Conservation (phyloP, 2,329 filamentous ascomycete species). For the Chrysosporium keratinophilum region DNA sequence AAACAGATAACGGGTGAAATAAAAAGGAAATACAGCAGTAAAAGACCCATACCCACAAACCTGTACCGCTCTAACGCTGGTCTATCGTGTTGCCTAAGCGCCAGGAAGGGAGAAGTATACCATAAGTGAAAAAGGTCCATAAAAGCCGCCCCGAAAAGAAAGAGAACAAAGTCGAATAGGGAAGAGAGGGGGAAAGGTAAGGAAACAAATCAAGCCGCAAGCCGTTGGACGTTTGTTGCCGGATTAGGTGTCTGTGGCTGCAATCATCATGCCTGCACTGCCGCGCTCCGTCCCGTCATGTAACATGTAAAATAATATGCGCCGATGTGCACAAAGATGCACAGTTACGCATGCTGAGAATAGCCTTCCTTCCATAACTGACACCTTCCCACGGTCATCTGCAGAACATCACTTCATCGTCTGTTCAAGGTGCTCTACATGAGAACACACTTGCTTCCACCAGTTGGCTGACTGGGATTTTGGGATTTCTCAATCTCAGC, state of each 20-base stretch:
- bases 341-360: constrained; percentile 2
- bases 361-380: not conserved
- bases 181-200: constrained; percentile 3
- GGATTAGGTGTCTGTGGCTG: not conserved
- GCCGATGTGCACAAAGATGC: constrained; percentile 4
- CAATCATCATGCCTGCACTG: not conserved
- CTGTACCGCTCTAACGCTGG: constrained; percentile 15
- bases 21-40: constrained; percentile 1
- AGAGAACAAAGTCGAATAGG: constrained; percentile 6
- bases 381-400: not conserved
- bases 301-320: constrained; percentile 1
- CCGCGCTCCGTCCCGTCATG: not conserved
- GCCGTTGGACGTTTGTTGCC: not conserved
- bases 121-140: not conserved
- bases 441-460: constrained; percentile 67
- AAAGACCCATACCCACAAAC: constrained; percentile 8
- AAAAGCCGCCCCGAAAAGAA: constrained; percentile 7
- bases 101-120: constrained; percentile 10
- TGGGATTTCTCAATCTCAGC: constrained; percentile 89
- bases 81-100: constrained; percentile 14
- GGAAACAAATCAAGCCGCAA: not conserved
- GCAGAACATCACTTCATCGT: not conserved
- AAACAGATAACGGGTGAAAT: not conserved
- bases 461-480: constrained; percentile 74
- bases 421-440: constrained; percentile 50